Conservation (phyloP, 139 green algal genomes). For the Ostreobium quekettii region DNA sequence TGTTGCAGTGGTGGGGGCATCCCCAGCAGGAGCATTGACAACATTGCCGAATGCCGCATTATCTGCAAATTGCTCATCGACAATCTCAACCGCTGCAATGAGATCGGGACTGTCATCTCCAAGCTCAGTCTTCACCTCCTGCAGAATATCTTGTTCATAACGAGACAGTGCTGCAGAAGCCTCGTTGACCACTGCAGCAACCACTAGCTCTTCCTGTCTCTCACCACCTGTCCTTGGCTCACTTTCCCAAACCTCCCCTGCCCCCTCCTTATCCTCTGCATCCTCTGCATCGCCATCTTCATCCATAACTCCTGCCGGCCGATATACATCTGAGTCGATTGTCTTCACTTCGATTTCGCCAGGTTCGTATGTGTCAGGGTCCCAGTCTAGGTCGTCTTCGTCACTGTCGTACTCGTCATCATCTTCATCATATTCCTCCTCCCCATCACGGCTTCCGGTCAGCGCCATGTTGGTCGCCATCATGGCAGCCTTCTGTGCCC, state of each 20-base stretch:
- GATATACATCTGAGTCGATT: too few species aligned
- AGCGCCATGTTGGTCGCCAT: slow-evolving; percentile 19
- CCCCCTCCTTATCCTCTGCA: not conserved
- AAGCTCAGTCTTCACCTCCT: not conserved
- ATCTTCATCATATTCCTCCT: not conserved
- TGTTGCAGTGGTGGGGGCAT: not conserved
- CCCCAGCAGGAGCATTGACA: not conserved
- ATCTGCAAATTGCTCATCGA: too few species aligned
- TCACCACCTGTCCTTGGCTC: not conserved
- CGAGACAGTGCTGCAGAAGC: not conserved
- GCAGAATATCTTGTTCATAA: not conserved
- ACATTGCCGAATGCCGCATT: not conserved
- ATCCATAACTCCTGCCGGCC: not conserved
- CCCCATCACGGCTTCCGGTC: not conserved
- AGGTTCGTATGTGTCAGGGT: slow-evolving; percentile 18
- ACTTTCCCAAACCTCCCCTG: not conserved
- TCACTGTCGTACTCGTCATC: slow-evolving; percentile 15
- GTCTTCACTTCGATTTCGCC: not conserved
- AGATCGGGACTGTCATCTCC: not conserved
- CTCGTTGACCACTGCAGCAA: not conserved
- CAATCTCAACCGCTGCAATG: not conserved
- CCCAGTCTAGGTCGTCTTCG: not conserved
- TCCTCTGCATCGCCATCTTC: not conserved
- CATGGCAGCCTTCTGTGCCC: slow-evolving; percentile 32
- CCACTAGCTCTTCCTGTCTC: not conserved